phyloP scores from a whole-genome alignment of 2,329 filamentous ascomycete species.

The Falciphora oryzae region DNA sequence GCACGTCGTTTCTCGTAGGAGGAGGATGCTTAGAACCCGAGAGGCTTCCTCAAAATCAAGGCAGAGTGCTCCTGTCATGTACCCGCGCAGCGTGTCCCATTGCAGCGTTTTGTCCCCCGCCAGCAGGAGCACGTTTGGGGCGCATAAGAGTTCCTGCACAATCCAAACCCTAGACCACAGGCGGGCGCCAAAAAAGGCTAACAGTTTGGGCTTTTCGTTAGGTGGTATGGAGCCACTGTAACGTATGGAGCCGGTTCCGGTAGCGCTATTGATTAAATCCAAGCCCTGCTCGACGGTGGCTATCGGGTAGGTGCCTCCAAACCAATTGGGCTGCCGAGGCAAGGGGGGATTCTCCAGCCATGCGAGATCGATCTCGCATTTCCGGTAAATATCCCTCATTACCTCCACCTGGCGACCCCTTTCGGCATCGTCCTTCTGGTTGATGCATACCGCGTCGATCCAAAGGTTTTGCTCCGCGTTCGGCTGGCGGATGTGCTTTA shows the following conservation, averaged over 20 bases:
- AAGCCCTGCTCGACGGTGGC: not conserved
- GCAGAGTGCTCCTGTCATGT: not conserved
- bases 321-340: not conserved
- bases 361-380: not conserved
- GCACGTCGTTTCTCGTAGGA: not conserved
- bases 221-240: not conserved
- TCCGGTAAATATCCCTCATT: not conserved
- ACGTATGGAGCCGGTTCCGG: not conserved
- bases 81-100: not conserved
- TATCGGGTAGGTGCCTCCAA: not conserved
- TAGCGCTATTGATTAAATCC: too few relatives aligned
- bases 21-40: not conserved
- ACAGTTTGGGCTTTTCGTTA: too few relatives aligned
- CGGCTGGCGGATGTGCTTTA: too few relatives aligned
- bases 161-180: too few relatives aligned
- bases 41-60: not conserved
- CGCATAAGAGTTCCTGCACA: too few relatives aligned
- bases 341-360: not conserved
- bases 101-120: too few relatives aligned
- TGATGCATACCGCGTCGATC: constrained; percentile 2
- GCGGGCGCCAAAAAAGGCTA: too few relatives aligned
- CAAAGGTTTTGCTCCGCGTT: constrained; percentile 3
- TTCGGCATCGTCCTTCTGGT: constrained; percentile 1
- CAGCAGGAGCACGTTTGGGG: too few relatives aligned
- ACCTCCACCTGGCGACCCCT: not conserved